A percentile compares a stretch with the other conserved stretches of the same genome.
phyloP scores from a whole-genome alignment of 208 protist genomes.

The Herpetomonas samuelpessoai region DNA sequence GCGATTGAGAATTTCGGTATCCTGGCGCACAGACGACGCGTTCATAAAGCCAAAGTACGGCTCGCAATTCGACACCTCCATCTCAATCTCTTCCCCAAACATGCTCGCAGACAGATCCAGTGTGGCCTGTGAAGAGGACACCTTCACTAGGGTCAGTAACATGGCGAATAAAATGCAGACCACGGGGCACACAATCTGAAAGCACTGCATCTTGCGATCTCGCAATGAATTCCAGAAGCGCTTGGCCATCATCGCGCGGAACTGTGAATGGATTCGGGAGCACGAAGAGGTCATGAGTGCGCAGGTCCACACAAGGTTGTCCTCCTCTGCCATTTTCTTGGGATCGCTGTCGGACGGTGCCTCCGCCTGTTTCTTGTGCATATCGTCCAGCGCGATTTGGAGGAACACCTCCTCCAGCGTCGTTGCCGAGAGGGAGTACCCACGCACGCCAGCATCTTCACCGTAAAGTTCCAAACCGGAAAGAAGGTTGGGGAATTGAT shows the following conservation, averaged over 20 bases:
- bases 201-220: slow-evolving; percentile 29
- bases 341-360: neutral
- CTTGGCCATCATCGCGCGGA: slow-evolving; percentile 28
- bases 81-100: slow-evolving; percentile 11
- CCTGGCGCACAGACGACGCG: slow-evolving; percentile 13
- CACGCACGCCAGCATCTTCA: slow-evolving; percentile 20
- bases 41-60: slow-evolving; percentile 8
- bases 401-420: slow-evolving; percentile 69
- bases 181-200: slow-evolving; percentile 44
- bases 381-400: slow-evolving; percentile 25
- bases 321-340: slow-evolving; percentile 4
- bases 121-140: neutral
- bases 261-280: slow-evolving; percentile 15
- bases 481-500: slow-evolving; percentile 20
- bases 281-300: slow-evolving; percentile 4
- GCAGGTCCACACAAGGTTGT: slow-evolving; percentile 27
- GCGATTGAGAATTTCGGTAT: slow-evolving; percentile 15
- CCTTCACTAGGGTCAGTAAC: slow-evolving; percentile 28
- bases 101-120: slow-evolving; percentile 7
- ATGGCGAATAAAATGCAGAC: slow-evolving; percentile 39
- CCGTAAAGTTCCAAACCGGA: slow-evolving; percentile 14
- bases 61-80: slow-evolving; percentile 14
- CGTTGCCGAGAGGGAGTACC: slow-evolving; percentile 33
- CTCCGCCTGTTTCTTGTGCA: slow-evolving; percentile 6
- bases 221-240: slow-evolving; percentile 29